phyloP scores from a whole-genome alignment of 2,329 filamentous ascomycete species.

The Cercospora zeae-maydis region DNA sequence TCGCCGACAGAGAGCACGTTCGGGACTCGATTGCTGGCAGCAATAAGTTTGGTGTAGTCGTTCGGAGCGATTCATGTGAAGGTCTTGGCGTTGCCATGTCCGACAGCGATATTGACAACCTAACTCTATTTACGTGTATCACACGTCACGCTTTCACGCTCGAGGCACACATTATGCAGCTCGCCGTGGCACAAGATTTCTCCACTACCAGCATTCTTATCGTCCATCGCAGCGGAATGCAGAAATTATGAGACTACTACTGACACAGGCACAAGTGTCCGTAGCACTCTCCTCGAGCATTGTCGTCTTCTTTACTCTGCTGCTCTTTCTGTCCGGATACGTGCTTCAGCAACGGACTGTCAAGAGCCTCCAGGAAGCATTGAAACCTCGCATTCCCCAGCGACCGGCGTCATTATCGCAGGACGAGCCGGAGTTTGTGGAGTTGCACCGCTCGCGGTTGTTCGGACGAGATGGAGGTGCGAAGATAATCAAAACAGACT shows the following conservation, averaged over 20 bases:
- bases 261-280: constrained; percentile 66
- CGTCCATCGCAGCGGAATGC: constrained; percentile 12
- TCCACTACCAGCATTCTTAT: constrained; percentile 13
- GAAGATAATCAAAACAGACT: constrained; percentile 30
- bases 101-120: constrained; percentile 1
- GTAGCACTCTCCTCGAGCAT: constrained; percentile 59
- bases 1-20: not conserved
- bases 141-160: not conserved
- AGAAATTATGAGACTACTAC: constrained; percentile 19
- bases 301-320: constrained; percentile 72
- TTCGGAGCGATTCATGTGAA: constrained; percentile 4
- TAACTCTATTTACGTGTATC: not conserved
- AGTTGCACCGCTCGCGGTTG: constrained; percentile 28
- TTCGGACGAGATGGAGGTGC: constrained; percentile 26
- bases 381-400: constrained; percentile 54
- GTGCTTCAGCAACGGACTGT: constrained; percentile 83
- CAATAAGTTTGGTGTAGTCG: not conserved
- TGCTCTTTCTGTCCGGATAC: constrained; percentile 86
- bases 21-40: not conserved
- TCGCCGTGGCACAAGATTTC: constrained; percentile 6
- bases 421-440: constrained; percentile 13
- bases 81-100: constrained; percentile 8
- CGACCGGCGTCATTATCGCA: constrained; percentile 30
- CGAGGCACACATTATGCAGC: constrained; percentile 4
- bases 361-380: constrained; percentile 68